Evolutionary conservation across 1,139 yeast genomes (phyloP).

Genomic region (Oligophagozyma castellii): DNA sequence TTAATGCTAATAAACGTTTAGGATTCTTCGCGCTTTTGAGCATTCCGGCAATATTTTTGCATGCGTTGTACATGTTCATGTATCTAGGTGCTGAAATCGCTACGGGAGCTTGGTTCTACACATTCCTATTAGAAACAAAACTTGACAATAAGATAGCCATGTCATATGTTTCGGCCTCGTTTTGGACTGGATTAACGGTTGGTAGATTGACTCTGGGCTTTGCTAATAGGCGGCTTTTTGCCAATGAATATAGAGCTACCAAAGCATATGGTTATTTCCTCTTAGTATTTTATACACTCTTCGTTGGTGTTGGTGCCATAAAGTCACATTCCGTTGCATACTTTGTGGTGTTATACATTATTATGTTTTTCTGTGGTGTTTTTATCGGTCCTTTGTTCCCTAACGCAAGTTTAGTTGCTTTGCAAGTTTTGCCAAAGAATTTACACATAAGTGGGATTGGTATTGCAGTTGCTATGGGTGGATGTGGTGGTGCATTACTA

Average conservation of each 20-base stretch:
- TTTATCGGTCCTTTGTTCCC: slow-evolving; percentile 77
- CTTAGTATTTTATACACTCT: slow-evolving; percentile 12
- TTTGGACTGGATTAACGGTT: slow-evolving; percentile 51
- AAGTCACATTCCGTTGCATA: slow-evolving; percentile 14
- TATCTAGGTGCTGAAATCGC: slow-evolving; percentile 61
- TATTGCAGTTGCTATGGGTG: slow-evolving; percentile 64
- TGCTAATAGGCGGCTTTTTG: slow-evolving; percentile 39
- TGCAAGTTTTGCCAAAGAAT: slow-evolving; percentile 47
- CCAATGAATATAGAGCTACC: slow-evolving; percentile 39
- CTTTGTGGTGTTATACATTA: slow-evolving; percentile 16
- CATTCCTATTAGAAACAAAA: slow-evolving; percentile 41
- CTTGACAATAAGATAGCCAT: slow-evolving; percentile 32
- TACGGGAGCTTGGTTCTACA: slow-evolving; percentile 55
- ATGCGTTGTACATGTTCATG: slow-evolving; percentile 38
- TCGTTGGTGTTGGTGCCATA: slow-evolving; percentile 12
- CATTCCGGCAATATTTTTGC: slow-evolving; percentile 33
- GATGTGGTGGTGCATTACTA: slow-evolving; percentile 64
- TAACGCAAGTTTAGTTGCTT: slow-evolving; percentile 52
- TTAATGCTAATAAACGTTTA: slow-evolving; percentile 7
- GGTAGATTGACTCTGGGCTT: slow-evolving; percentile 52
- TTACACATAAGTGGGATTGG: slow-evolving; percentile 62
- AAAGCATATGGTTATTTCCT: slow-evolving; percentile 25
- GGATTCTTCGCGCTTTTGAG: slow-evolving; percentile 19
- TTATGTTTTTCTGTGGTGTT: slow-evolving; percentile 45
- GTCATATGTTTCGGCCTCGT: slow-evolving; percentile 48